Evolutionary conservation across 148 eudicot species (phyloP).

Genomic region (Silene uniflora): DNA sequence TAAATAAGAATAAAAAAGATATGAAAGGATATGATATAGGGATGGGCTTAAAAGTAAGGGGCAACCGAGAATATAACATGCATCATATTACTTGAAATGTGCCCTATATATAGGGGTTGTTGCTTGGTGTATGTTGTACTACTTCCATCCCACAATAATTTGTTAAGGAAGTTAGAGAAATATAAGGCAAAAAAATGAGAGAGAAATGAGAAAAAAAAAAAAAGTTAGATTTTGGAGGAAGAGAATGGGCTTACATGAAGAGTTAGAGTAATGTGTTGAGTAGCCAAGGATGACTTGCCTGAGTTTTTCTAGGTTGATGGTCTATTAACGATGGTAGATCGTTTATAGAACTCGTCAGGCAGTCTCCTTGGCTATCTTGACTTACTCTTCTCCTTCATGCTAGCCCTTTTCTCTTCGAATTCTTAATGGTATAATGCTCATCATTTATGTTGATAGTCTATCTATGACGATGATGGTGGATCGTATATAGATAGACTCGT

Average conservation of each 20-base stretch:
- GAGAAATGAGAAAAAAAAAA: background rate
- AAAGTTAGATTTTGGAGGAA: background rate
- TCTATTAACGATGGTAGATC: background rate
- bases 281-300: conserved; percentile 54
- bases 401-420: conserved; percentile 19
- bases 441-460: background rate
- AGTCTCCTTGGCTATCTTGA: conserved; percentile 36
- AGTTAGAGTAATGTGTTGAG: conserved; percentile 28
- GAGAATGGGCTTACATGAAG: conserved; percentile 34
- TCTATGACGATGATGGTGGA: background rate
- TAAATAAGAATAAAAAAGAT: conserved; percentile 6
- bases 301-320: conserved; percentile 4
- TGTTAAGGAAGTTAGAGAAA: background rate
- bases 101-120: conserved; percentile 15
- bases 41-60: conserved; percentile 19
- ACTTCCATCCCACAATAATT: background rate
- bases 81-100: background rate
- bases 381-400: conserved; percentile 35
- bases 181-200: background rate
- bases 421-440: background rate
- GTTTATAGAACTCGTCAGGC: conserved; percentile 20
- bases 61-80: conserved; percentile 18
- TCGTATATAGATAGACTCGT: background rate
- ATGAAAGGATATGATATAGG: conserved; percentile 20
- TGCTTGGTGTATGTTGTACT: background rate